Conservation (phyloP, 148 eudicot species). For the Camellia lanceoleosa region DNA sequence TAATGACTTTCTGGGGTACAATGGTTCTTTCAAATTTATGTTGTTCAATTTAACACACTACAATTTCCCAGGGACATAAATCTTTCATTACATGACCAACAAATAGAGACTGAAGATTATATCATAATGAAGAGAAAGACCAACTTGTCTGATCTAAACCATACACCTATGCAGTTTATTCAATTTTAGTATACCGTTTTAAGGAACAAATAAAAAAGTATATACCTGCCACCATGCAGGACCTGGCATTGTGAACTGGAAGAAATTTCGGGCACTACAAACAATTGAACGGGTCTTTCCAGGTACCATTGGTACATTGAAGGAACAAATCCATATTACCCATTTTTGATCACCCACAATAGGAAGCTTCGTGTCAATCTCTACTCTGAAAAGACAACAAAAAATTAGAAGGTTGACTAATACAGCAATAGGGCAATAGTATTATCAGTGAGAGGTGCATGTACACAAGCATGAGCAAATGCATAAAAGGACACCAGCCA, state of each 20-base stretch:
- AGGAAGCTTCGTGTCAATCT: slow-evolving; percentile 89
- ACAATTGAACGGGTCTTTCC: slow-evolving; percentile 99
- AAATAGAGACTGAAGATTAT: slow-evolving; percentile 10
- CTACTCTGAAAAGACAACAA: slow-evolving; percentile 49
- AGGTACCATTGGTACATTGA: slow-evolving; percentile 97
- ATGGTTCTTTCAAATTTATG: neutral
- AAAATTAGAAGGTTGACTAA: neutral
- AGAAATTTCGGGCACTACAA: slow-evolving; percentile 97
- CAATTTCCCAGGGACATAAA: neutral
- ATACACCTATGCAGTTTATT: neutral
- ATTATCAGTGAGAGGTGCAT: neutral
- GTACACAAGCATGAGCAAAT: neutral
- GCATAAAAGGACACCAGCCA: neutral
- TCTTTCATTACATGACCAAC: neutral
- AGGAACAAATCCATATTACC: slow-evolving; percentile 98
- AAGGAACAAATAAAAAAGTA: neutral
- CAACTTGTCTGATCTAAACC: neutral
- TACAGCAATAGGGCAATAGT: neutral
- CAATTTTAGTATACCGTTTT: neutral
- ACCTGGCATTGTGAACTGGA: slow-evolving; percentile 93
- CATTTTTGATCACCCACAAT: slow-evolving; percentile 92
- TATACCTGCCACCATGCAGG: slow-evolving; percentile 98
- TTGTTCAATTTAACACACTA: neutral
- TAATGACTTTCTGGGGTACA: neutral
- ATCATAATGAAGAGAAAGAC: neutral